phyloP scores from a whole-genome alignment of 2,329 filamentous ascomycete species.

The Hypoxylon sp. region DNA sequence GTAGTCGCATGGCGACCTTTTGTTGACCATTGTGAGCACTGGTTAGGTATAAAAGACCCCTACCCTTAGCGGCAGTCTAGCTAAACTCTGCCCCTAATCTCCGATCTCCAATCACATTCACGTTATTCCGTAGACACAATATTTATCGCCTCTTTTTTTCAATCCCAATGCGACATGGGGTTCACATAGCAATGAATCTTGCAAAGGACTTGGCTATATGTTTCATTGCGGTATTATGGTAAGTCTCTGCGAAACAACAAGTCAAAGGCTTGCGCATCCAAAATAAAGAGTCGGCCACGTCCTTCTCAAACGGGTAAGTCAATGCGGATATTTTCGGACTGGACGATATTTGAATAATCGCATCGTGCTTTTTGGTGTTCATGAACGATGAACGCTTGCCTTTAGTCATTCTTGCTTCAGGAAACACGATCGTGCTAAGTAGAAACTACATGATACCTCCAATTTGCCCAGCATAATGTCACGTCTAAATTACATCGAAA shows the following conservation, averaged over 20 bases:
- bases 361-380: too few species aligned
- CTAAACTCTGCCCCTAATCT: not conserved
- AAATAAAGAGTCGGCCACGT: too few species aligned
- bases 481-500: not conserved
- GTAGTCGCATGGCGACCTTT: conserved; percentile 20
- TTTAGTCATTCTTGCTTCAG: too few species aligned
- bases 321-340: not conserved
- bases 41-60: conserved; percentile 2
- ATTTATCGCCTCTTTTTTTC: not conserved
- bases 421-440: too few species aligned
- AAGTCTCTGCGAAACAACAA: too few species aligned
- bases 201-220: not conserved
- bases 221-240: not conserved
- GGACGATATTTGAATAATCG: too few species aligned
- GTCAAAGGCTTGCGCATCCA: too few species aligned
- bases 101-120: not conserved
- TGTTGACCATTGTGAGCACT: conserved; percentile 25
- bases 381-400: too few species aligned
- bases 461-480: too few species aligned
- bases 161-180: too few species aligned
- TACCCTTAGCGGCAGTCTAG: not conserved
- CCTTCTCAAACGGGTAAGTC: not conserved
- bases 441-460: not conserved
- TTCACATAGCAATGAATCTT: too few species aligned
- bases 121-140: not conserved